phyloP scores from a whole-genome alignment of 106 monocot genomes.

The Dendrobium officinale region DNA sequence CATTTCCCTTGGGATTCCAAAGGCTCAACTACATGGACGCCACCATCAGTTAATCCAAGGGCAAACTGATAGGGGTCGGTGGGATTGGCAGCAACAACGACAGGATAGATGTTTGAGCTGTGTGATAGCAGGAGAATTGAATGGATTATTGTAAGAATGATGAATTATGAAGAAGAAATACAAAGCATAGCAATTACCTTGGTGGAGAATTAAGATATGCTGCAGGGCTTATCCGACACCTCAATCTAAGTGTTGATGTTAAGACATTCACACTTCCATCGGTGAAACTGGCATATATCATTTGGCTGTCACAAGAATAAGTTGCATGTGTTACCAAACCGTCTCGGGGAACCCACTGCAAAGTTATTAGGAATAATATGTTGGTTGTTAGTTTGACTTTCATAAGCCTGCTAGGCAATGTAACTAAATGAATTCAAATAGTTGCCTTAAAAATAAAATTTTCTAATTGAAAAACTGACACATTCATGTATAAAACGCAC shows the following conservation, averaged over 20 bases:
- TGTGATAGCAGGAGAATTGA: background rate
- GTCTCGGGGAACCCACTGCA: slow-evolving; percentile 18
- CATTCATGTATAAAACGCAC: slow-evolving; percentile 4
- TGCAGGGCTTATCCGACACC: slow-evolving; percentile 25
- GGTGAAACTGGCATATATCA: slow-evolving; percentile 22
- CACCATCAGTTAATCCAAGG: slow-evolving; percentile 49
- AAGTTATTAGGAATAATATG: background rate
- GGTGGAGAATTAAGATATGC: slow-evolving; percentile 15
- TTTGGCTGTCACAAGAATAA: slow-evolving; percentile 30
- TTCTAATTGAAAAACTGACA: no score
- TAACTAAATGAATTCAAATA: no score
- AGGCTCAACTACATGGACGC: slow-evolving; percentile 54
- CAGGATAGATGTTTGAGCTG: slow-evolving; percentile 38
- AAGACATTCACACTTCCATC: slow-evolving; percentile 23
- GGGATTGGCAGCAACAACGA: slow-evolving; percentile 48
- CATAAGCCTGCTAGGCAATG: no score
- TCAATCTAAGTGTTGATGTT: slow-evolving; percentile 16
- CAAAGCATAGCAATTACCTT: slow-evolving; percentile 9
- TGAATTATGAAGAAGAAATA: background rate
- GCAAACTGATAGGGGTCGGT: slow-evolving; percentile 53
- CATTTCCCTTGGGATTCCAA: slow-evolving; percentile 47
- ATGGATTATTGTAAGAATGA: background rate
- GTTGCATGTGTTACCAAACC: slow-evolving; percentile 20
- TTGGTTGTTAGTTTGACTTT: background rate
- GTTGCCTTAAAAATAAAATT: no score